Evolutionary conservation across 2,329 filamentous ascomycete species (phyloP).

Genomic region (Penicillium sclerotigenum): DNA sequence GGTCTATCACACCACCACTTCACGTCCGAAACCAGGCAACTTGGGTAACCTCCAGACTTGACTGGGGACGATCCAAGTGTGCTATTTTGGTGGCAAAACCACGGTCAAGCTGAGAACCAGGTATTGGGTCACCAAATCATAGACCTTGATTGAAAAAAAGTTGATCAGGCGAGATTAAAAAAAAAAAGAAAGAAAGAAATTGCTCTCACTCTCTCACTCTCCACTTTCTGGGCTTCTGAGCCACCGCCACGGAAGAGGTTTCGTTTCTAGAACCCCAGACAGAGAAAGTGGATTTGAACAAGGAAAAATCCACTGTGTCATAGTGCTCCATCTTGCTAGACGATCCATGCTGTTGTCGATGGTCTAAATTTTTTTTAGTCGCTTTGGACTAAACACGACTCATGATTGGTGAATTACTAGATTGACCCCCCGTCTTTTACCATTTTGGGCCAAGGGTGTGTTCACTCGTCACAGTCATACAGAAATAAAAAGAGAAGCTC

Average conservation of each 20-base stretch:
- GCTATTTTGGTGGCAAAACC: neutral
- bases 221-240: slow-evolving; percentile 18
- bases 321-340: slow-evolving; percentile 4
- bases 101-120: slow-evolving; percentile 4
- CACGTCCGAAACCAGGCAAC: slow-evolving; percentile 5
- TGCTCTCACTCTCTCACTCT: neutral
- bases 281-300: slow-evolving; percentile 8
- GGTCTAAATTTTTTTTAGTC: neutral
- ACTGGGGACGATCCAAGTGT: slow-evolving; percentile 1
- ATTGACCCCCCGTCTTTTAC: slow-evolving; percentile 1
- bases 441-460: neutral
- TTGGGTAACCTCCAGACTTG: slow-evolving; percentile 3
- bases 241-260: slow-evolving; percentile 25
- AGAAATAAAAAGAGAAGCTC: neutral
- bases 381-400: neutral
- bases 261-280: slow-evolving; percentile 28
- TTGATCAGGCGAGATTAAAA: neutral
- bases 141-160: neutral
- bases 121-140: neutral
- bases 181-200: neutral
- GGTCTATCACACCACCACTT: slow-evolving; percentile 17
- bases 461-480: slow-evolving; percentile 20
- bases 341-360: slow-evolving; percentile 1
- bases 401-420: neutral
- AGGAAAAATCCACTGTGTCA: slow-evolving; percentile 3